Conservation (phyloP, 345 rosid species). For the Cardamine occulta region DNA sequence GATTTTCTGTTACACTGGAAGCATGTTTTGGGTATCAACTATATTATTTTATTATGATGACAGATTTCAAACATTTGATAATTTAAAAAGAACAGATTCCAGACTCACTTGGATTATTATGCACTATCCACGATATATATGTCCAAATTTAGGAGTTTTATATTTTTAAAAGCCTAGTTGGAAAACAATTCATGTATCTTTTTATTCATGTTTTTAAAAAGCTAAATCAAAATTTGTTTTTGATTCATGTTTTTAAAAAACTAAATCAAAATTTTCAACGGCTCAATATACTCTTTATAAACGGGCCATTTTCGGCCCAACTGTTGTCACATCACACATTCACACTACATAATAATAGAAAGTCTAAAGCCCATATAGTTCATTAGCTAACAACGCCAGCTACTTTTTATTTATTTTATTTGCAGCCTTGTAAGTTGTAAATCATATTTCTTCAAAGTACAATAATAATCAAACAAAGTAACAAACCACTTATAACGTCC, state of each 20-base stretch:
- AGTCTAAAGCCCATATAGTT: neutral
- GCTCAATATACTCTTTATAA: neutral
- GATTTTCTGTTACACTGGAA: neutral
- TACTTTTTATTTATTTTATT: too few species aligned
- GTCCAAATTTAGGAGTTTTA: neutral
- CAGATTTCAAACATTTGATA: slow-evolving; percentile 21
- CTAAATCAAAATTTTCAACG: too few species aligned
- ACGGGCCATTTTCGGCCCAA: neutral
- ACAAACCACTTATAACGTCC: neutral
- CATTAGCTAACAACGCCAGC: neutral
- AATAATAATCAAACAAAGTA: neutral
- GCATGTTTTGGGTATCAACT: neutral
- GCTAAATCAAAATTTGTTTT: too few species aligned
- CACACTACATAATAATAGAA: neutral
- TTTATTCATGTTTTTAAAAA: too few species aligned
- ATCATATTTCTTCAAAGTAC: neutral
- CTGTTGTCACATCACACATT: neutral
- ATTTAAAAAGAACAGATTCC: neutral
- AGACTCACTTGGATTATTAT: slow-evolving; percentile 6
- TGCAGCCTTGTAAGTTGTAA: neutral
- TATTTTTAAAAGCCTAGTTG: too few species aligned
- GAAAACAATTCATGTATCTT: too few species aligned
- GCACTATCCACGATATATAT: slow-evolving; percentile 11
- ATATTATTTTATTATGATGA: neutral
- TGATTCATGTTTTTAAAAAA: too few species aligned